Conservation (phyloP, 768 basidiomycete genomes). For the Suillus alpinus region DNA sequence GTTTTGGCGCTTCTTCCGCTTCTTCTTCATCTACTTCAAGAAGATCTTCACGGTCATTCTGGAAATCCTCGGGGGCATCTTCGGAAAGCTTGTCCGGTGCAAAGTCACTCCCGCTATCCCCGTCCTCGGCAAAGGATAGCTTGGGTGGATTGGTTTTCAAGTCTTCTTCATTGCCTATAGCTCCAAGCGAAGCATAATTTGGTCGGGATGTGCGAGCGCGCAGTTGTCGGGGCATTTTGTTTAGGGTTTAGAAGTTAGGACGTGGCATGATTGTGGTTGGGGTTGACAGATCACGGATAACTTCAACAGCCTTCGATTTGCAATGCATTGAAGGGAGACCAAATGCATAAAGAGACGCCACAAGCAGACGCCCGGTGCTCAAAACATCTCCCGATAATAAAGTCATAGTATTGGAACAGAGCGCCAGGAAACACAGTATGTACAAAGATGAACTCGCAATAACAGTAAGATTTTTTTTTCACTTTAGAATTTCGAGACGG, state of each 20-base stretch:
- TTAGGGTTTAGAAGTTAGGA: not conserved
- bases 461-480: no score
- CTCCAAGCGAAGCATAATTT: conserved; percentile 45
- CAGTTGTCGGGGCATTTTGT: conserved; percentile 52
- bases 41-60: conserved; percentile 30
- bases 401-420: no score
- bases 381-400: no score
- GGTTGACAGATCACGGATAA: not conserved
- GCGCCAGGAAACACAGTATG: no score
- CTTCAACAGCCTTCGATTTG: not conserved
- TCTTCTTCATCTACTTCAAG: conserved; percentile 27
- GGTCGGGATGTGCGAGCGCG: conserved; percentile 52
- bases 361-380: no score
- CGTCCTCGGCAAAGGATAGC: conserved; percentile 16
- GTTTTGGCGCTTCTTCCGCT: conserved; percentile 15
- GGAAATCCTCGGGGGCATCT: conserved; percentile 27
- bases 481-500: no score
- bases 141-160: conserved; percentile 40
- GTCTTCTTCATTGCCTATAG: conserved; percentile 29
- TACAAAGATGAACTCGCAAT: no score
- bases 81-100: conserved; percentile 35
- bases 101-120: conserved; percentile 56
- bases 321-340: no score
- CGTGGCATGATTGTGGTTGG: not conserved
- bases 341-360: no score